A percentile compares a stretch with the other conserved stretches of the same genome.
Conservation (phyloP, 2,329 filamentous ascomycete genomes). For the Metarhizium brunneum region DNA sequence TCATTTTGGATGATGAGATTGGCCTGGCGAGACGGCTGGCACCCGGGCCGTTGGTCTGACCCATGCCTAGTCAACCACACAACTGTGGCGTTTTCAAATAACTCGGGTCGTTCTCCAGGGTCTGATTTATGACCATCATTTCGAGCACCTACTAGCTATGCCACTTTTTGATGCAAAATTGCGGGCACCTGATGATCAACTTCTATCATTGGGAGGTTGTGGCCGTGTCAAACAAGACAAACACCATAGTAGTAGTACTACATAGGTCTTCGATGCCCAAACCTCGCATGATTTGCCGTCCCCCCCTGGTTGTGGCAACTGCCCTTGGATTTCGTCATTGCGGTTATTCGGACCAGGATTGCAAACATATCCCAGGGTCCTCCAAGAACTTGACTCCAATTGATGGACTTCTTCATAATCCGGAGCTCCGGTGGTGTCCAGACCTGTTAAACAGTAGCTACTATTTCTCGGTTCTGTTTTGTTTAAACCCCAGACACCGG, state of each 20-base stretch:
- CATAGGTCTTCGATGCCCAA: background rate
- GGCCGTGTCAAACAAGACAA: background rate
- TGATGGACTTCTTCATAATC: too few relatives aligned
- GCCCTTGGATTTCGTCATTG: background rate
- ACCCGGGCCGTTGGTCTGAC: conserved; percentile 25
- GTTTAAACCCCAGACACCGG: background rate
- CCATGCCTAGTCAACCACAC: conserved; percentile 2
- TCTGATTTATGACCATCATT: background rate
- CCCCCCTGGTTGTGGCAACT: background rate
- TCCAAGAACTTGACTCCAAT: background rate
- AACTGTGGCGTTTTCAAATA: too few relatives aligned
- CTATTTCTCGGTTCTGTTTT: background rate
- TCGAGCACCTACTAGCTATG: background rate
- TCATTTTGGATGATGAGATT: conserved; percentile 16
- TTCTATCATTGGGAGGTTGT: background rate
- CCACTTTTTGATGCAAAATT: background rate
- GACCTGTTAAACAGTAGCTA: background rate
- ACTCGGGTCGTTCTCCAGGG: background rate
- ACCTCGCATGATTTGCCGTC: too few relatives aligned
- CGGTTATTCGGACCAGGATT: background rate
- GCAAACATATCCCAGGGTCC: background rate
- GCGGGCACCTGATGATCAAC: background rate
- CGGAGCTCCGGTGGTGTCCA: too few relatives aligned
- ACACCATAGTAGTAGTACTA: background rate
- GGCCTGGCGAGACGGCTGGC: conserved; percentile 24